These are phyloP conservation scores for Puccinia novopanici DNA, from an alignment of 1,284 basidiomycete species.

Conservation along the genomic window DNA sequence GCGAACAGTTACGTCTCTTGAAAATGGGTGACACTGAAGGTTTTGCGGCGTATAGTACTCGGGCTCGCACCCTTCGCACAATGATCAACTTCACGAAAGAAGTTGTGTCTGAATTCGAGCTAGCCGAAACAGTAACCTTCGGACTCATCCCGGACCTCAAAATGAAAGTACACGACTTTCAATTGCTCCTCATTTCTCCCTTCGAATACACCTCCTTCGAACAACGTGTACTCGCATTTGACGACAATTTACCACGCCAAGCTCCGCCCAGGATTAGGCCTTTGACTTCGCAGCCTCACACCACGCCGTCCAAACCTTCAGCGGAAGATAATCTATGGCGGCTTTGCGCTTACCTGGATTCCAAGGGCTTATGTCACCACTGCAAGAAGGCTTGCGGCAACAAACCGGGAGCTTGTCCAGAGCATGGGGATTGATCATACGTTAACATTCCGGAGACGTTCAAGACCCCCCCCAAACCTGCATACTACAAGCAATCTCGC, in stretches of 20 bases:
- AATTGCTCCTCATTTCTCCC: not conserved
- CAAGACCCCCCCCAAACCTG: constrained; percentile 1
- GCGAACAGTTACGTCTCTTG: not conserved
- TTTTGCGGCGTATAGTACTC: not conserved
- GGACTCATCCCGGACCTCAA: not conserved
- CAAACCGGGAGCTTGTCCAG: not conserved
- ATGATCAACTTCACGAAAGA: not conserved
- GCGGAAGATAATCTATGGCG: not conserved
- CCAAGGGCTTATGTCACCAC: constrained; percentile 5
- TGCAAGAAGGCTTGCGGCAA: constrained; percentile 24
- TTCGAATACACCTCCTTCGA: not conserved
- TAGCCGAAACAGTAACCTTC: no score
- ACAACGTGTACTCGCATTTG: not conserved
- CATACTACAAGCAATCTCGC: not conserved
- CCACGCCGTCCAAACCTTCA: not conserved
- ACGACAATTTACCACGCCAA: no score
- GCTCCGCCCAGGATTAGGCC: no score
- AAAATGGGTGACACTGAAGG: not conserved
- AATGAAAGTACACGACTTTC: not conserved
- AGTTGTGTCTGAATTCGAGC: not conserved
- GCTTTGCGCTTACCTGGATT: not conserved
- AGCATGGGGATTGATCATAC: not conserved
- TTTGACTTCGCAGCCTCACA: not conserved
- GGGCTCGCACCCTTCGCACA: not conserved
- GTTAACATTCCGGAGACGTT: not conserved